Evolutionary conservation across 805 yeast species (phyloP).

Genomic region (Saccharomycopsis sp.): DNA sequence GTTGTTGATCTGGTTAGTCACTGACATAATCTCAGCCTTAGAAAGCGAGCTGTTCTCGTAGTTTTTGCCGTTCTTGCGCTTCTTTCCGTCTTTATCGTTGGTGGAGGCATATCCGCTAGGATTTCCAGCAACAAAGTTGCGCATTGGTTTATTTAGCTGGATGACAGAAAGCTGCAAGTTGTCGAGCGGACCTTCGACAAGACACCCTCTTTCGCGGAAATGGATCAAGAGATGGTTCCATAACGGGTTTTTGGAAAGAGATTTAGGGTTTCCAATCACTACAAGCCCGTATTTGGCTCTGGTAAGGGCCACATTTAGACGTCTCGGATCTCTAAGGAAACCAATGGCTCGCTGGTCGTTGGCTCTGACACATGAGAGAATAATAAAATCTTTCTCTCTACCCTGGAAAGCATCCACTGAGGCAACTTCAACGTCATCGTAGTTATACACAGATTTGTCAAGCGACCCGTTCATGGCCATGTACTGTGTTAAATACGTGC

Average conservation of each 20-base stretch:
- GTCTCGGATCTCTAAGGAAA: constrained; percentile 75
- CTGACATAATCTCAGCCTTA: neutral
- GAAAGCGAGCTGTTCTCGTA: neutral
- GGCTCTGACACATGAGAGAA: constrained; percentile 63
- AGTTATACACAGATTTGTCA: constrained; percentile 46
- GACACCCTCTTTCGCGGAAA: constrained; percentile 75
- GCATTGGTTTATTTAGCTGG: neutral
- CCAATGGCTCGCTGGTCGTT: constrained; percentile 72
- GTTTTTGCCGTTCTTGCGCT: neutral
- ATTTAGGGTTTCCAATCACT: constrained; percentile 77
- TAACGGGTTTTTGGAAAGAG: constrained; percentile 59
- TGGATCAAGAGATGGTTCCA: constrained; percentile 78
- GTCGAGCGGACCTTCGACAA: constrained; percentile 85
- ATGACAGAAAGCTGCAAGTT: constrained; percentile 48
- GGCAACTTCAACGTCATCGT: constrained; percentile 75
- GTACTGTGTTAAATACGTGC: constrained; percentile 73
- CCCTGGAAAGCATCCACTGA: constrained; percentile 78
- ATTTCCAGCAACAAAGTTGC: neutral
- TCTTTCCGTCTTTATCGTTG: too few species aligned
- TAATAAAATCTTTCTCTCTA: constrained; percentile 62
- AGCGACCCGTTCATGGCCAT: constrained; percentile 67
- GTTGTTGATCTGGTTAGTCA: neutral
- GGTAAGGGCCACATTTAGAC: constrained; percentile 84
- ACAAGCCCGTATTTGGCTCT: constrained; percentile 80
- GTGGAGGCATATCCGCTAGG: neutral